Evolutionary conservation across 352 stramenopile species (phyloP).

Genomic region (Globisporangium abappressorium): DNA sequence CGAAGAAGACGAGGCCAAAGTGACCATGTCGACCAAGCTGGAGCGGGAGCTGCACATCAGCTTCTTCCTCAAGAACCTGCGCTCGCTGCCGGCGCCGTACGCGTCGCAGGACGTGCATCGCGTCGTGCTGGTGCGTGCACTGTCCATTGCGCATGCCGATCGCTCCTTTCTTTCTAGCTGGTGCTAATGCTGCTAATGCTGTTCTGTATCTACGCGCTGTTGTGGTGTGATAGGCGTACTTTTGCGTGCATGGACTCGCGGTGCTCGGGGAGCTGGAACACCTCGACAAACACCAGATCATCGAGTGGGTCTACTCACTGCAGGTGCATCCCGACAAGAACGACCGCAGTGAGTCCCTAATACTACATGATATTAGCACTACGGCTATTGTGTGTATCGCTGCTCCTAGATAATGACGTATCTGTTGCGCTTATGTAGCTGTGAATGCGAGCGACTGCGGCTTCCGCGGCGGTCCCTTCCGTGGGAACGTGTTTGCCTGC

Average conservation of each 20-base stretch:
- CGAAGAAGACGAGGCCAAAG: neutral
- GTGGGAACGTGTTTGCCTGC: conserved; percentile 61
- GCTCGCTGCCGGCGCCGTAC: conserved; percentile 64
- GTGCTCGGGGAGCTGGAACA: conserved; percentile 75
- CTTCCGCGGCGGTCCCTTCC: conserved; percentile 64
- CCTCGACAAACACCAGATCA: conserved; percentile 62
- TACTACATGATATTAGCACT: no score
- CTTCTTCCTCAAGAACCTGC: conserved; percentile 84
- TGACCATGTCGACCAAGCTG: conserved; percentile 29
- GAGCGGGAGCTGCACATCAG: conserved; percentile 71
- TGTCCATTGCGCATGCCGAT: neutral
- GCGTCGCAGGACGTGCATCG: conserved; percentile 78
- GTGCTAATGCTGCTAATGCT: neutral
- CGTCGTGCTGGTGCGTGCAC: conserved; percentile 58
- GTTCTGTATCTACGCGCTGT: neutral
- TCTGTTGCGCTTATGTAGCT: conserved; percentile 18
- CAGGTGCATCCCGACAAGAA: conserved; percentile 70
- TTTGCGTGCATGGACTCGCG: conserved; percentile 81
- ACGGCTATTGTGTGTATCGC: neutral
- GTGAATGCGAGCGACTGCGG: conserved; percentile 73
- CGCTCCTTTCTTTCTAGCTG: neutral
- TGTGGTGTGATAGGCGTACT: conserved; percentile 52
- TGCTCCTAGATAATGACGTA: neutral
- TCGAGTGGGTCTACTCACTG: conserved; percentile 87
- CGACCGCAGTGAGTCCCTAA: conserved; percentile 39